Base-by-base conservation (phyloP, 306 rosid genomes). In the Begonia peltatifolia region DNA sequence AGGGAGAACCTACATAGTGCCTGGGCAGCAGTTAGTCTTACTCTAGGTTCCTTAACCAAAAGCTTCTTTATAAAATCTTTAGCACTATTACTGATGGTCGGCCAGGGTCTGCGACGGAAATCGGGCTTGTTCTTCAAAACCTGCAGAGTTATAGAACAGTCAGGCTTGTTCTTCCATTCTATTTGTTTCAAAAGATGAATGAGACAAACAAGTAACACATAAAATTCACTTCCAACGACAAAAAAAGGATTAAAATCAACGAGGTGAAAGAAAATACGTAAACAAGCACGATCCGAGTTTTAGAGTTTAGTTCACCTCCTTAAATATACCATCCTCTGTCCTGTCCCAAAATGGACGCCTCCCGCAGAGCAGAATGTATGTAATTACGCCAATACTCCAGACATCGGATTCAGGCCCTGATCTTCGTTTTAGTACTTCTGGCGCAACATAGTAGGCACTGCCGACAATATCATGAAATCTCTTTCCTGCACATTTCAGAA, bases 311-410 rank as follows among this genome's bases (percentile, higher is more conserved):
- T 54, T 50, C 72, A 92, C 99, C 99, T 92, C 99, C 82, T 86
- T 92, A 76, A 92, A 92, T 73, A 92, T 92, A 65, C 99, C 99
- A 75, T 92, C 99, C 75, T 92, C 99, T 0, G 99, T 92, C 78
- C 81, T 92, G 75, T 92, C 96, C 99, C 99, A 92, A 63, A 92
- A 92, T n/a, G 99, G 99, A 3, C 99, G 99, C 70, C 88, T 81
- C 58, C 99, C 99, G 51, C 93, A 83, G 56, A 92, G 99, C 74
- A 92, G 76, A 71, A 92, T 92, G 69, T 92, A 92, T 53, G 99
- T 86, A 70, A 92, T 92, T 47, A 92, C 96, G 51, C 99, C 99
- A 68, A 92, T 92, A 67, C 99, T 92, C 99, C 99, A 92, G 42
- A 81, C 99, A 77, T 92, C 99, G 11, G 99, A 92, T 75, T 86